Percentiles rank a stretch among this genome's conserved stretches.
phyloP scores from a whole-genome alignment of 441 rosid species.

The Populus hybrid region DNA sequence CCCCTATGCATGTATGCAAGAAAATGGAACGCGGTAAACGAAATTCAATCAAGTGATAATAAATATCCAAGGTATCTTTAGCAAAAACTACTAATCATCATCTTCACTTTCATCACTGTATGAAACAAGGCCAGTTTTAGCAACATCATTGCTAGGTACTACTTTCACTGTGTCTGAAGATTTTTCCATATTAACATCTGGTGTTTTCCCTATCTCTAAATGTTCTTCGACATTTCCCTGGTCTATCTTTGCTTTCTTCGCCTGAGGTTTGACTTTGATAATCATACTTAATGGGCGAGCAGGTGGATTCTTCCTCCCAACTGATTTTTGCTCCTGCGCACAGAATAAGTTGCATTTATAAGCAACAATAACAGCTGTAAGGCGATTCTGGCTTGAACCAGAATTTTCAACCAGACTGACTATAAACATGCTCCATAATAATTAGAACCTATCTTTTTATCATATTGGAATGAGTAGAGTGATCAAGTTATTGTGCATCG shows the following conservation, averaged over 20 bases:
- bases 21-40: not conserved
- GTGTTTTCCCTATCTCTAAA: conserved; percentile 19
- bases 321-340: conserved; percentile 46
- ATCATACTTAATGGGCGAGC: conserved; percentile 54
- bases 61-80: not conserved
- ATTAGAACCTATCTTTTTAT: not conserved
- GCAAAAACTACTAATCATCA: conserved; percentile 9
- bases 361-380: not conserved
- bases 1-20: not conserved
- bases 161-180: conserved; percentile 30
- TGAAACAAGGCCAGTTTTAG: conserved; percentile 54
- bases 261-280: conserved; percentile 69
- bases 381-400: not conserved
- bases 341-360: conserved; percentile 14
- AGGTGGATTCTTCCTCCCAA: conserved; percentile 52
- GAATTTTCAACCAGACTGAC: not conserved
- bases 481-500: not conserved
- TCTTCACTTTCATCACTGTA: conserved; percentile 89
- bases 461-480: not conserved
- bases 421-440: not conserved
- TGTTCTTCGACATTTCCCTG: conserved; percentile 29
- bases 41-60: not conserved
- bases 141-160: conserved; percentile 24
- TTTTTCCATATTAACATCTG: conserved; percentile 26
- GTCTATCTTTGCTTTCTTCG: conserved; percentile 64